Base-by-base conservation (phyloP, 2,329 filamentous ascomycete species). In the Alternaria sp. region DNA sequence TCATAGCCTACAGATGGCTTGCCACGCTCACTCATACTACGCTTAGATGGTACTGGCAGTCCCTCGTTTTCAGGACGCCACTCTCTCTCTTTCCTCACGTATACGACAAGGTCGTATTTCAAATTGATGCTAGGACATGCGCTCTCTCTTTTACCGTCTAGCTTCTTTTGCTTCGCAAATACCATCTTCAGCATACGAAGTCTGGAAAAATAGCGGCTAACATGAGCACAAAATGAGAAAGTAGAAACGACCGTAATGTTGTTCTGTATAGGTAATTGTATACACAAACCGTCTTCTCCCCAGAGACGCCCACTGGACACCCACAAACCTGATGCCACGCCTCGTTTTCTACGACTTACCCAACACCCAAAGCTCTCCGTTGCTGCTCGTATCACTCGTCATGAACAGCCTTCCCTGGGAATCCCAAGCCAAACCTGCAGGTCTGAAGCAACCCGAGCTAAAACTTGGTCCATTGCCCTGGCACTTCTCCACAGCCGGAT, bases 341-440 rank as follows among this genome's bases (percentile, higher is more conserved):
- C 12, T 43, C 18, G 30, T 14, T 14, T 54, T 60, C 63, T 73
- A 75, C 48, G 68, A 66, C 58, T 72, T 69, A 5, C 74, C 73
- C 63, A 77, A 62, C 11, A 77, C 55, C 70, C 72, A 76, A 10
- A 77, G 25, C 64, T 76, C 74, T 32, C 73, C 74, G 62, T 73
- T 70, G 40, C 62, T 59, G 27, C 64, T 67, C 8, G 64, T 71
- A 61, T 68, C 66, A n/a, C 44, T 52, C 41, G 81, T 85, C 81
- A 90, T 85, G 75, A 85, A 91, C 16, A 91, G 76, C 10, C 88
- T 79, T 4, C 83, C 85, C 46, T 81, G 66, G 8, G 67, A 66
- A 73, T 84, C 81, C 63, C 78, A 83, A 2, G 77, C 79, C 27
- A 91, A 76, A 1, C 87, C 86, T 0, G 86, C 87, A 38, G 89